phyloP scores from a whole-genome alignment of 129 eudicot species.

The Silybum marianum region DNA sequence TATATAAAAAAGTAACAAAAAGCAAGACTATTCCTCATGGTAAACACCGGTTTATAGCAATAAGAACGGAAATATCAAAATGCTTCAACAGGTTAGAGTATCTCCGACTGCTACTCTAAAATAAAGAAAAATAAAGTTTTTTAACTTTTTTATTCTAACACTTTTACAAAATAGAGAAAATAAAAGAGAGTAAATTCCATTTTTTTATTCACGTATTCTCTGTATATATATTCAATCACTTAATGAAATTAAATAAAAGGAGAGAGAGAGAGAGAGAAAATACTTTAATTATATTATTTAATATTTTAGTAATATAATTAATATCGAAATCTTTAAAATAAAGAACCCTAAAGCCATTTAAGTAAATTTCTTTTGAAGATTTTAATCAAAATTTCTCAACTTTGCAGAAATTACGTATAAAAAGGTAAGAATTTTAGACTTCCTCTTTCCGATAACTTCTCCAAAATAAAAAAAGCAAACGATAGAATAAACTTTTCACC shows the following conservation, averaged over 20 bases:
- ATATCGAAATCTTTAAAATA: neutral
- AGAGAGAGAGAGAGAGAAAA: too few species aligned
- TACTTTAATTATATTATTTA: neutral
- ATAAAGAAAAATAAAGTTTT: too few species aligned
- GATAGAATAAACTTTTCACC: neutral
- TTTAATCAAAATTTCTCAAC: too few species aligned
- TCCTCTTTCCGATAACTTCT: too few species aligned
- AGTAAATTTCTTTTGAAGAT: neutral
- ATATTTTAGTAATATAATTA: neutral
- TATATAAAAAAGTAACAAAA: too few species aligned
- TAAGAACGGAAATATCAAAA: neutral
- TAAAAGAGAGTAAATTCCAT: too few species aligned
- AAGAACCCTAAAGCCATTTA: neutral
- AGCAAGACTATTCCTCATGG: too few species aligned
- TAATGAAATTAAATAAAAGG: neutral
- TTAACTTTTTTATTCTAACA: too few species aligned
- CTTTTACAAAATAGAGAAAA: too few species aligned
- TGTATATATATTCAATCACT: neutral
- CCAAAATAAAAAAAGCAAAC: too few species aligned
- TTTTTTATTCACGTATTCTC: too few species aligned
- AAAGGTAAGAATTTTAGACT: neutral
- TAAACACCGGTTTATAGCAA: neutral
- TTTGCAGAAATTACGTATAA: neutral
- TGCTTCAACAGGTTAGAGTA: neutral
- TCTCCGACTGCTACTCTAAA: neutral